phyloP scores from a whole-genome alignment of 2,329 filamentous ascomycete species.

The Trichoderma guizhouense region DNA sequence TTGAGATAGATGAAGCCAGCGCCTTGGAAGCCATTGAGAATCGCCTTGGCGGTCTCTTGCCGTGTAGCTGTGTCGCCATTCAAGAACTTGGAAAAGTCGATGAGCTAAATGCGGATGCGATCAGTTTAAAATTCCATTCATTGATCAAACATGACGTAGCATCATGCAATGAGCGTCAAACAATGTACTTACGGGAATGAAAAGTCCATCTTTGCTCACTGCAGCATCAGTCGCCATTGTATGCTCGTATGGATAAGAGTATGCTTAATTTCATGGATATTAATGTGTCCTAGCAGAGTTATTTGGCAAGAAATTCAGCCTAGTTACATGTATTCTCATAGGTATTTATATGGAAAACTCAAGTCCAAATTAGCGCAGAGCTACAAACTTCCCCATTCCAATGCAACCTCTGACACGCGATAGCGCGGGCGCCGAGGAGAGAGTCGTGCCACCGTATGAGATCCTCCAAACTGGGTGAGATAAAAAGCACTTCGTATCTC shows the following conservation, averaged over 20 bases:
- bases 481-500: background rate
- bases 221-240: slow-evolving; percentile 38
- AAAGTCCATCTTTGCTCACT: slow-evolving; percentile 50
- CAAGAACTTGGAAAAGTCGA: slow-evolving; percentile 69
- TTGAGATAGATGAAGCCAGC: slow-evolving; percentile 88
- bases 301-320: background rate
- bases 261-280: background rate
- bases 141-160: background rate
- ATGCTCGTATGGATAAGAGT: background rate
- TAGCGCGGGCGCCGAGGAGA: background rate
- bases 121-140: background rate
- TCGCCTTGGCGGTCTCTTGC: slow-evolving; percentile 62
- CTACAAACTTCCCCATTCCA: background rate
- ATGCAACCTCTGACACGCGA: background rate
- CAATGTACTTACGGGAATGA: slow-evolving; percentile 48
- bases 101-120: slow-evolving; percentile 22
- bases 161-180: background rate
- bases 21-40: slow-evolving; percentile 76
- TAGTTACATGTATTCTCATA: background rate
- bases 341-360: background rate
- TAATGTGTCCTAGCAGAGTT: background rate
- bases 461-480: background rate
- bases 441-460: background rate
- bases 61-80: slow-evolving; percentile 59
- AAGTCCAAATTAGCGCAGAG: background rate